Conservation (phyloP, 2,329 filamentous ascomycete species). For the Ramichloridium luteum region DNA sequence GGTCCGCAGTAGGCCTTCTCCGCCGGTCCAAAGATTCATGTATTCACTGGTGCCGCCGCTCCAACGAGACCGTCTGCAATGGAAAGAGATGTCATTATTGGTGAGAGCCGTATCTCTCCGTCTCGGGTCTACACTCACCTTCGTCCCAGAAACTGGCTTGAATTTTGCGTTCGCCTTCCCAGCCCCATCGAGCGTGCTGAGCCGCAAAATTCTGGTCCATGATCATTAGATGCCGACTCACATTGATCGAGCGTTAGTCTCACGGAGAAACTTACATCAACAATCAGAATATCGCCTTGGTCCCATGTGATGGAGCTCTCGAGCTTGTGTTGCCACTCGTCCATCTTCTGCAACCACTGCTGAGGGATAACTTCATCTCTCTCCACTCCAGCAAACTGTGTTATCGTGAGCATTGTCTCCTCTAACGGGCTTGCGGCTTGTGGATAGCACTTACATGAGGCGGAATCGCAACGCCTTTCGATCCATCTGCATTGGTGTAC, state of each 20-base stretch:
- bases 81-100: too few species aligned
- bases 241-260: too few species aligned
- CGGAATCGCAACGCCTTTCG: not conserved
- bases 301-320: not conserved
- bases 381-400: not conserved
- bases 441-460: not conserved
- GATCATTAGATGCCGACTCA: too few species aligned
- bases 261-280: too few species aligned
- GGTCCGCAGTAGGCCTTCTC: too few species aligned
- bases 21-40: too few species aligned
- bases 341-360: not conserved
- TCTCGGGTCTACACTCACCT: too few species aligned
- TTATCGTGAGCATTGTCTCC: not conserved
- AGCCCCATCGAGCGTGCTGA: conserved; percentile 1
- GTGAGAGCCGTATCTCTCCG: too few species aligned
- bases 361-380: conserved; percentile 1
- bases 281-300: not conserved
- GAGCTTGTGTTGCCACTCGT: conserved; percentile 1
- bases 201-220: not conserved
- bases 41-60: too few species aligned
- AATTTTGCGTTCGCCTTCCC: not conserved
- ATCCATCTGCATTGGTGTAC: not conserved
- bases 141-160: not conserved
- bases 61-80: too few species aligned
- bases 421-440: too few species aligned